Evolutionary conservation across 179 eudicot species (phyloP).

Genomic region (Beta corolliflora): DNA sequence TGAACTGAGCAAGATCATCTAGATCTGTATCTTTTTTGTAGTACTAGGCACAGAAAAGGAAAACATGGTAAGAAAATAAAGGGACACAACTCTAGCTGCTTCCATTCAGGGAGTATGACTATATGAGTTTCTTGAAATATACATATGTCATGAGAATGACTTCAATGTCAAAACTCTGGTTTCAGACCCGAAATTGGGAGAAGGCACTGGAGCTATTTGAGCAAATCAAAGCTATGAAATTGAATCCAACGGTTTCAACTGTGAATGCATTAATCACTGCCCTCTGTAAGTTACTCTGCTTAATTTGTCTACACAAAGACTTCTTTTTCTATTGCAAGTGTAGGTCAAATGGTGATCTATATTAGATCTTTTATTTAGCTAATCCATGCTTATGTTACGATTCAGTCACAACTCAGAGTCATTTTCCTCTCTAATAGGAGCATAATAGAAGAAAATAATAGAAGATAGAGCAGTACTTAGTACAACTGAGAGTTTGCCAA

Average conservation of each 20-base stretch:
- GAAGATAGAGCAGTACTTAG: neutral
- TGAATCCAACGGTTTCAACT: constrained; percentile 79
- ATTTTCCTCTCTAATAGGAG: neutral
- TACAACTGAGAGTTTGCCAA: neutral
- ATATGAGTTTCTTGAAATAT: too few relatives aligned
- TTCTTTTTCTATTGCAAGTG: neutral
- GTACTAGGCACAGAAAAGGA: neutral
- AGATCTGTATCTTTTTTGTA: neutral
- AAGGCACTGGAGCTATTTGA: constrained; percentile 86
- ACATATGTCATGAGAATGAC: constrained; percentile 7
- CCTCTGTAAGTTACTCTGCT: constrained; percentile 63
- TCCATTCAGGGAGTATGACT: too few relatives aligned
- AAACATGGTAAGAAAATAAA: neutral
- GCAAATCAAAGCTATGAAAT: constrained; percentile 59
- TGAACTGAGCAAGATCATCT: neutral
- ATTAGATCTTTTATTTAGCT: neutral
- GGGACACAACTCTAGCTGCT: neutral
- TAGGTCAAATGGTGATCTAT: neutral
- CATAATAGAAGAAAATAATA: neutral
- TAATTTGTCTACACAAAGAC: neutral
- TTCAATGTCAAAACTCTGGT: constrained; percentile 27
- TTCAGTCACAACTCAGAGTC: neutral
- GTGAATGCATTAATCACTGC: constrained; percentile 94
- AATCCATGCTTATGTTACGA: neutral
- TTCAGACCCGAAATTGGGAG: constrained; percentile 83